These are phyloP conservation scores for Chrysoporthe deuterocubensis DNA, from an alignment of 2,329 filamentous ascomycete genomes.

Conservation along the genomic window DNA sequence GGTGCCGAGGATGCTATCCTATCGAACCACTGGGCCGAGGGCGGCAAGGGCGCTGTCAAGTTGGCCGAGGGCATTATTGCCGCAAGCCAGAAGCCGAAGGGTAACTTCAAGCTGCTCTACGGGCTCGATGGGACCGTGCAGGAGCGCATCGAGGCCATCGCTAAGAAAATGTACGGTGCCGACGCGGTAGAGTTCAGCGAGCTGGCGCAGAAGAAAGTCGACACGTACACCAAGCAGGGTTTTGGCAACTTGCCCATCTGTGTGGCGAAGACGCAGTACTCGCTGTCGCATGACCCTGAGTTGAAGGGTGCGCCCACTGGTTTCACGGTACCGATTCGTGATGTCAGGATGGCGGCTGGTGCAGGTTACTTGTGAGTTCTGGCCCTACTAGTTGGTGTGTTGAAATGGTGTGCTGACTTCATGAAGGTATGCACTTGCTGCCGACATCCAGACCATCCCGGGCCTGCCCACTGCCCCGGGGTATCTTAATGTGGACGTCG, in stretches of 20 bases:
- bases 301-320: conserved; percentile 94
- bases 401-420: conserved; percentile 39
- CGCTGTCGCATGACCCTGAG: conserved; percentile 86
- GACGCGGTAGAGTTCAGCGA: conserved; percentile 89
- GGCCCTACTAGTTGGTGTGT: conserved; percentile 19
- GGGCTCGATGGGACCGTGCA: conserved; percentile 77
- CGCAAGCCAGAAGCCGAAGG: conserved; percentile 80
- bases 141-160: conserved; percentile 88
- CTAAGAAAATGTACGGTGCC: conserved; percentile 92
- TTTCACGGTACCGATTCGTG: conserved; percentile 92
- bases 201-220: conserved; percentile 92
- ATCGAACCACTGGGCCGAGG: conserved; percentile 96
- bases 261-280: conserved; percentile 98
- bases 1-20: conserved; percentile 93
- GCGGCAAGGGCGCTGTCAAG: conserved; percentile 86
- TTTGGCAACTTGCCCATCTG: conserved; percentile 94
- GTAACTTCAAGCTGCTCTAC: conserved; percentile 86
- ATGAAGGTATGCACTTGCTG: conserved; percentile 82
- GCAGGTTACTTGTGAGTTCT: conserved; percentile 81
- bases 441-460: conserved; percentile 98
- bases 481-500: conserved; percentile 90
- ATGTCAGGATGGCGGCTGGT: conserved; percentile 91
- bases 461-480: conserved; percentile 93
- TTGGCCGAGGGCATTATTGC: conserved; percentile 85
- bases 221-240: conserved; percentile 90